A percentile compares a stretch with the other conserved stretches of the same genome.
Evolutionary conservation across 345 rosid genomes (phyloP).

Genomic region (Citrus australasica): DNA sequence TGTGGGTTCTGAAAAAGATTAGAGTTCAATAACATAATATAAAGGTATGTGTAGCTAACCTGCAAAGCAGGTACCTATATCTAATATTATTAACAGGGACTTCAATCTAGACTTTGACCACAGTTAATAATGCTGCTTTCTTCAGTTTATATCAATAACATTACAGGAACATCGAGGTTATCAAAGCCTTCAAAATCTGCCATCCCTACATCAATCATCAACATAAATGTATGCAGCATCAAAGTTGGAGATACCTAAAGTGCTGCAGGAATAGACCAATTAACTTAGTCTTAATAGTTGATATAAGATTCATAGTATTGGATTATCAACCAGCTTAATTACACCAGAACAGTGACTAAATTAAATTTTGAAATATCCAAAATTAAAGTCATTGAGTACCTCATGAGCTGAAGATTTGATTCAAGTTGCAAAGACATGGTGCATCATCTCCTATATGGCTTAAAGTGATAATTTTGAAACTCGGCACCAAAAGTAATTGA

Average conservation of each 20-base stretch:
- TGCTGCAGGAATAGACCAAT: background rate
- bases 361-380: background rate
- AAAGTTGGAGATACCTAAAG: background rate
- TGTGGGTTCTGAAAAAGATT: background rate
- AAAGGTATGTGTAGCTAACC: no score
- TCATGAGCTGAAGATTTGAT: background rate
- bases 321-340: background rate
- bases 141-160: background rate
- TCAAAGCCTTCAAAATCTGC: background rate
- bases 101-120: no score
- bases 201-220: background rate
- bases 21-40: background rate
- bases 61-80: no score
- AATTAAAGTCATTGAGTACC: background rate
- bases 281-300: background rate
- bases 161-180: background rate
- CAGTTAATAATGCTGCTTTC: background rate
- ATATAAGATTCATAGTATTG: background rate
- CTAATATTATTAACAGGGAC: no score
- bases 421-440: background rate
- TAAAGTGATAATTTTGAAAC: constrained; percentile 59
- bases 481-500: constrained; percentile 70
- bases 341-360: background rate
- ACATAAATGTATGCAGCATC: background rate
- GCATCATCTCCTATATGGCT: constrained; percentile 60